A percentile compares a stretch with the other conserved stretches of the same genome.
These are phyloP conservation scores for Choanephora cucurbitarum DNA, from an alignment of 371 early-diverging fungal genomes.

Conservation along the genomic window DNA sequence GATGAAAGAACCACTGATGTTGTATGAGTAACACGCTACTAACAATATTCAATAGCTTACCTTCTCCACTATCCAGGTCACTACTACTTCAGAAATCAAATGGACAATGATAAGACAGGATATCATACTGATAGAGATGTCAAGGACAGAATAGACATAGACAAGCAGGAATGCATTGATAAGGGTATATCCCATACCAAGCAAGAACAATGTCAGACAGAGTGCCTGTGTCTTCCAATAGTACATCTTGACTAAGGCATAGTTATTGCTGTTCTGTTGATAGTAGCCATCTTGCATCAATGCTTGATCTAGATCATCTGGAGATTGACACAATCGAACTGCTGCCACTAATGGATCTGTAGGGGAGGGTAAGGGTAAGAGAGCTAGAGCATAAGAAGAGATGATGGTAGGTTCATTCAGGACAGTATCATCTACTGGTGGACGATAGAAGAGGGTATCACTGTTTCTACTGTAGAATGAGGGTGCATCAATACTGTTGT, in stretches of 20 bases:
- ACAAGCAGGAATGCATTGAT: constrained; percentile 34
- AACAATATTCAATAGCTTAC: constrained; percentile 17
- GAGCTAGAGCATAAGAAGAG: constrained; percentile 33
- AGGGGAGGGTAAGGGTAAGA: constrained; percentile 30
- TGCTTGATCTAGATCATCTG: constrained; percentile 7
- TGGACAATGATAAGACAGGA: constrained; percentile 22
- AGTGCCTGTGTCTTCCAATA: constrained; percentile 26
- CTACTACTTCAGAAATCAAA: constrained; percentile 18
- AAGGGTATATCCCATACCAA: constrained; percentile 31
- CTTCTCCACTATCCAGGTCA: constrained; percentile 26
- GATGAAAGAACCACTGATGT: constrained; percentile 33
- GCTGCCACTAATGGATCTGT: constrained; percentile 34
- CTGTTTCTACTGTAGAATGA: constrained; percentile 20
- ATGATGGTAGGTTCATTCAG: constrained; percentile 12
- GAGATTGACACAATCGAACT: neutral
- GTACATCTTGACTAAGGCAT: constrained; percentile 13
- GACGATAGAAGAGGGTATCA: constrained; percentile 2
- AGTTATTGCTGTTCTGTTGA: constrained; percentile 1
- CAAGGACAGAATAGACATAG: constrained; percentile 28
- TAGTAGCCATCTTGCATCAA: constrained; percentile 11
- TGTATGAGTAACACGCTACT: neutral
- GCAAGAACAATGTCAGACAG: constrained; percentile 20
- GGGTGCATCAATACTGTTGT: constrained; percentile 18
- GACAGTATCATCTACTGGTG: neutral
- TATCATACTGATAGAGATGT: constrained; percentile 27